Conservation (phyloP, 1,284 basidiomycete species). For the Fomitopsis palustris region DNA sequence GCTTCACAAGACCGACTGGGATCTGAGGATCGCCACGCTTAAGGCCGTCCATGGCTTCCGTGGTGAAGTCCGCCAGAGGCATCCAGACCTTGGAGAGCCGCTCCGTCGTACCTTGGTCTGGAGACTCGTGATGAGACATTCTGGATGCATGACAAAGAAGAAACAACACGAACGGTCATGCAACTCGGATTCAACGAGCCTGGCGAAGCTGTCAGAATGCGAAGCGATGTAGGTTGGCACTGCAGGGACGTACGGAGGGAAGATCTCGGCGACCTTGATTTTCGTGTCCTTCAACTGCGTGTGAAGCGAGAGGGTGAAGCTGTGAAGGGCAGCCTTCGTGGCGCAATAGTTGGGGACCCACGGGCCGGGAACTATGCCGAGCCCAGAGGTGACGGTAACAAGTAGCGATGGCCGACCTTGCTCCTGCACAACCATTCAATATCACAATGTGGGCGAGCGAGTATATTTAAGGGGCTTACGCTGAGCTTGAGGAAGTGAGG, state of each 20-base stretch:
- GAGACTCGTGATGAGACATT: too few relatives aligned
- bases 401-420: slow-evolving; percentile 46
- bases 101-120: slow-evolving; percentile 51
- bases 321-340: slow-evolving; percentile 62
- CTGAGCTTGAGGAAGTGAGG: slow-evolving; percentile 55
- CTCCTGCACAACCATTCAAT: slow-evolving; percentile 20
- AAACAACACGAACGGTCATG: slow-evolving; percentile 46
- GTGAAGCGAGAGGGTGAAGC: slow-evolving; percentile 46
- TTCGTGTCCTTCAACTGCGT: slow-evolving; percentile 47
- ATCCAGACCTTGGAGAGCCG: slow-evolving; percentile 53
- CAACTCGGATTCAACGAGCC: slow-evolving; percentile 61
- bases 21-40: slow-evolving; percentile 41
- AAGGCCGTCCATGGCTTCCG: slow-evolving; percentile 44
- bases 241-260: slow-evolving; percentile 50
- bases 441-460: too few relatives aligned
- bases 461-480: slow-evolving; percentile 32
- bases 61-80: slow-evolving; percentile 51
- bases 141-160: neutral
- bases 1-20: slow-evolving; percentile 28
- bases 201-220: slow-evolving; percentile 16
- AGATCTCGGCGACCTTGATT: slow-evolving; percentile 54
- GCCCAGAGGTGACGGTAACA: slow-evolving; percentile 49
- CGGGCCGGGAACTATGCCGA: slow-evolving; percentile 44
- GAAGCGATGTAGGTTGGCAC: neutral
- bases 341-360: slow-evolving; percentile 51